Evolutionary conservation across 2,329 filamentous ascomycete species (phyloP), one percentile per base, ranked within the genome.

Genomic region (Aulographum hederae): DNA sequence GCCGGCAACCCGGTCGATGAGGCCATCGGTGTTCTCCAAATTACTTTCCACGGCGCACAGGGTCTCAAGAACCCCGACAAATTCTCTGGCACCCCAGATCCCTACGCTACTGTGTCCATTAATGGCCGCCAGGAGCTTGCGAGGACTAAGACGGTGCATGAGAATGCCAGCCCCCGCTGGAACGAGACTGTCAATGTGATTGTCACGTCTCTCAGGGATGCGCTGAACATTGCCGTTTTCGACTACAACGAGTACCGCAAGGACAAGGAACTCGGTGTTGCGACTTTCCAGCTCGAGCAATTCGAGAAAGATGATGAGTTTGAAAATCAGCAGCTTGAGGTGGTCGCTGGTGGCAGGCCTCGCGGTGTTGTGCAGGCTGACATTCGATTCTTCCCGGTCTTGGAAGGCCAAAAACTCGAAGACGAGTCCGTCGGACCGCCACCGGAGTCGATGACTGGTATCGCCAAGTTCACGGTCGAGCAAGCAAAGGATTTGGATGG

Each of bases 171-270:
- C 46, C 89, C 89, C 5, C 71, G 77, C 44, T 98, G 89, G 89
- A 91, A 89, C 46, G 86, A 98, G 57, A 98, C 89, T 0, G 73
- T 94, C 48, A 94, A 94, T 50, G 72, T 95, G 43, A 89, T 98
- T 40, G 66, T 98, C 41, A 92, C 82, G 2, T 92, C 82, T 3
- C 78, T 92, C 48, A 79, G 78, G 36, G 89, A 98, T 49, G 67
- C 78, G 18, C 63, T 98, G 34, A 89, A 86, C 15, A 67, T 98
- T 34, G 72, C 78, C 34, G 53, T 93, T 18, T 93, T 74, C 46
- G 89, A 98, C 52, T 94, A 76, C 65, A 98, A 98, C 45, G 89
- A 94, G 35, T 79, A 79, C 53, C 75, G 89, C 41, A 98, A 95
- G 58, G 85, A 94, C 57, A 94, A 94, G 59, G 82, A 94, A 51